Base-by-base conservation (phyloP, 805 yeast species). In the Lachancea sp. region DNA sequence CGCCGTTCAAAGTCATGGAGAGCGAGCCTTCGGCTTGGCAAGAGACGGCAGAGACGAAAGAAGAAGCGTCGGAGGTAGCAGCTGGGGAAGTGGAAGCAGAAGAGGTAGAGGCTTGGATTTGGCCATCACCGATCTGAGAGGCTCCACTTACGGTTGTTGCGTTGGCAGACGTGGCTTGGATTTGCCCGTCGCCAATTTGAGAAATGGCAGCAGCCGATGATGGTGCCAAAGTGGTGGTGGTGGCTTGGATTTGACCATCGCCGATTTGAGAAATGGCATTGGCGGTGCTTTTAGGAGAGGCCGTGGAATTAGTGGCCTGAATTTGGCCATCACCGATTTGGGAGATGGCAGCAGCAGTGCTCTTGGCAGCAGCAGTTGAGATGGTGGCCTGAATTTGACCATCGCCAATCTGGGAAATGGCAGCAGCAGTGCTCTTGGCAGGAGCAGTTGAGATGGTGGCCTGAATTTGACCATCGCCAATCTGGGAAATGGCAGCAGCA, bases 181-280 rank as follows among this genome's bases (percentile, higher is more conserved):
- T 64, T 60, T 75, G 79, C 50, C 79, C 79, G 47, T 71, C 77
- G 49, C 67, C 65, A 41, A 73, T 72, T 58, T 71, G 77, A 38
- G 67, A 61, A 36, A 71, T 67, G 42, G 58, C 63, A 18, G 54
- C 53, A 30, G 59, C 57, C 39, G 64, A 28, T 8, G 24, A 52
- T 13, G 44, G 28, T 40, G 41, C 37, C 16, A 24, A 16, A 20
- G 47, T 24, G 13, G 47, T 17, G 34, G 46, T 51, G 39, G 53
- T 50, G 26, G 54, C 56, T 38, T 55, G 58, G 32, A 54, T 49
- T 47, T 57, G 74, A 46, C 75, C 74, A 41, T 72, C 78, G 45
- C 60, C 59, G 45, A 71, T 67, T 57, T 74, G 78, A 46, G 72
- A 61, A 29, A 62, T 61, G 13, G 66, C 58, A 12, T 60, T 45